Percentiles rank a stretch among this genome's conserved stretches.
Evolutionary conservation across 306 rosid species (phyloP).

Genomic region (Glycine tomentella): DNA sequence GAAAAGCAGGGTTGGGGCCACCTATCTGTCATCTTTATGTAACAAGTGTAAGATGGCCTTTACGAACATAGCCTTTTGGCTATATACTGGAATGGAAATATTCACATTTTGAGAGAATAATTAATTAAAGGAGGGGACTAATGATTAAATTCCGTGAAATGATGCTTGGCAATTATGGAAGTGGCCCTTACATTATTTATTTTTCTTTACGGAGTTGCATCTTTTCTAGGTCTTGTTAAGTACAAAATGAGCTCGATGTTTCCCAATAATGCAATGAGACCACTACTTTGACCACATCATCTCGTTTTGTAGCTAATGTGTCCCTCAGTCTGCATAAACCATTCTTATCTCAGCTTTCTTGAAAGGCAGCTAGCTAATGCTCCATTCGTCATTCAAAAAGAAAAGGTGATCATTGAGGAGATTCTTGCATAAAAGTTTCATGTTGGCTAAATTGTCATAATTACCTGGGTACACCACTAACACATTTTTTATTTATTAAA

Average conservation of each 20-base stretch:
- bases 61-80: constrained; percentile 62
- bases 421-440: constrained; percentile 53
- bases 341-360: constrained; percentile 59
- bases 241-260: constrained; percentile 79
- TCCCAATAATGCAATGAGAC: constrained; percentile 66
- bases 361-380: constrained; percentile 49
- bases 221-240: constrained; percentile 52
- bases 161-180: constrained; percentile 59
- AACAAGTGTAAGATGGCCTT: constrained; percentile 55
- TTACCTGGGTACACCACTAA: constrained; percentile 40
- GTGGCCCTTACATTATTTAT: constrained; percentile 61
- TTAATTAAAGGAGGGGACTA: constrained; percentile 44
- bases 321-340: constrained; percentile 41
- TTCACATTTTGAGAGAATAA: constrained; percentile 52
- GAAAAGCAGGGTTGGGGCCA: constrained; percentile 54
- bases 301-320: constrained; percentile 29
- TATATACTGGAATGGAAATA: constrained; percentile 57
- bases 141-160: constrained; percentile 66
- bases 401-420: constrained; percentile 36
- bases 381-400: constrained; percentile 52
- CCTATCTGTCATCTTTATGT: constrained; percentile 57
- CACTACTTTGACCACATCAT: constrained; percentile 59
- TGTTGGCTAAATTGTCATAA: constrained; percentile 53
- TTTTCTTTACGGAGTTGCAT: constrained; percentile 46
- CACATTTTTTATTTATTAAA: neutral